Percentiles rank a stretch among this genome's conserved stretches.
These are phyloP conservation scores for Monascus ruber DNA, from an alignment of 2,329 filamentous ascomycete genomes.

Conservation along the genomic window DNA sequence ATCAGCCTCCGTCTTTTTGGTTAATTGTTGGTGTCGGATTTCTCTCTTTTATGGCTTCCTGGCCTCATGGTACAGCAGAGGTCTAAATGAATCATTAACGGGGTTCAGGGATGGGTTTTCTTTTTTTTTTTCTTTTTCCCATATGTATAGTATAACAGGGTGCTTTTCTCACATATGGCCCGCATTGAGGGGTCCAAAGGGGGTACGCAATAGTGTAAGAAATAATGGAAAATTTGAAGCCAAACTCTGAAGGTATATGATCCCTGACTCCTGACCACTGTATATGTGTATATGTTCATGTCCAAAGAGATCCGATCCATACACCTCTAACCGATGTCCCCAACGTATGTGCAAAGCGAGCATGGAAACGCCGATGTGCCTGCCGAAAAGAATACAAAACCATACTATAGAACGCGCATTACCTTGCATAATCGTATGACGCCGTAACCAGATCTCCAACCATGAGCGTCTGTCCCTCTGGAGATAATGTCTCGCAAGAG, in stretches of 20 bases:
- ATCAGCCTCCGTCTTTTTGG: too few species aligned
- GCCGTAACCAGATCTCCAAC: conserved; percentile 30
- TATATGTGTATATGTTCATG: background rate
- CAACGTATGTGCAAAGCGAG: too few species aligned
- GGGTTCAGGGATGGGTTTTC: conserved; percentile 9
- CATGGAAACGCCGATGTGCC: too few species aligned
- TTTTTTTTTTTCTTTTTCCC: conserved; percentile 1
- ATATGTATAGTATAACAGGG: conserved; percentile 7
- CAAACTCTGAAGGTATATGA: too few species aligned
- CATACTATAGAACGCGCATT: background rate
- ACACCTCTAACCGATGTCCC: too few species aligned
- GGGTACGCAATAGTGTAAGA: too few species aligned
- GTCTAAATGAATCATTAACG: conserved; percentile 5
- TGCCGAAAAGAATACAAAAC: too few species aligned
- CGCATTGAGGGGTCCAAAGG: too few species aligned
- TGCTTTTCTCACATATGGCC: too few species aligned
- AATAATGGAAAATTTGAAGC: too few species aligned
- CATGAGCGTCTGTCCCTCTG: conserved; percentile 19
- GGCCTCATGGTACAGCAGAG: conserved; percentile 1
- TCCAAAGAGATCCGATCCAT: too few species aligned
- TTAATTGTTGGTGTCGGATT: conserved; percentile 7
- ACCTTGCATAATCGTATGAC: conserved; percentile 11
- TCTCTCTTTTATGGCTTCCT: conserved; percentile 5
- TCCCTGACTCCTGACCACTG: background rate
- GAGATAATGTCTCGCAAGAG: background rate